These are phyloP conservation scores for Kluyveromyces wickerhamii DNA, from an alignment of 805 yeast species.

Conservation along the genomic window DNA sequence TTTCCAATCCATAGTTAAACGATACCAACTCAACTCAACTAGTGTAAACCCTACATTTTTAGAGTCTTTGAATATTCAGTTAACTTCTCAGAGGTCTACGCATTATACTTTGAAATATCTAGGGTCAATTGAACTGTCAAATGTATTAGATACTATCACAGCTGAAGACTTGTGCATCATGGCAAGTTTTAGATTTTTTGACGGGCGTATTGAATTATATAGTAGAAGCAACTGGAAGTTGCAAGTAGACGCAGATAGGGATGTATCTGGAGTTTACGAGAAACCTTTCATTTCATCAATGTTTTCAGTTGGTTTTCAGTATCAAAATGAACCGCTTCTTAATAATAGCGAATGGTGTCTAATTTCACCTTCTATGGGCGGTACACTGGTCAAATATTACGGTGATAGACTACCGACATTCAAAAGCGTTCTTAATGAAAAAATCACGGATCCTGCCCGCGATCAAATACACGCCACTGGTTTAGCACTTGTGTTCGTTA, in stretches of 20 bases:
- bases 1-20: constrained; percentile 19
- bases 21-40: constrained; percentile 17
- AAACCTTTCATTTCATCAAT: constrained; percentile 23
- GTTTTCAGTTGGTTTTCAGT: constrained; percentile 24
- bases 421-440: constrained; percentile 13
- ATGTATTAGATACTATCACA: neutral
- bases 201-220: constrained; percentile 10
- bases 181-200: constrained; percentile 7
- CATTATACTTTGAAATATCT: neutral
- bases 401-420: constrained; percentile 16
- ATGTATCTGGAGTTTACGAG: neutral
- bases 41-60: neutral
- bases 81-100: neutral
- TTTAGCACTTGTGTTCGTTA: constrained; percentile 30
- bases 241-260: constrained; percentile 1
- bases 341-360: constrained; percentile 24
- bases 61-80: neutral
- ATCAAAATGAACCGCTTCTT: constrained; percentile 17
- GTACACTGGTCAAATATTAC: constrained; percentile 20
- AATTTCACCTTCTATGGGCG: constrained; percentile 30
- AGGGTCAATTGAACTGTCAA: constrained; percentile 1
- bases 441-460: constrained; percentile 10
- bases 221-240: constrained; percentile 11
- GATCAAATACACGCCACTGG: constrained; percentile 26
- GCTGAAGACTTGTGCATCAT: constrained; percentile 3